Base-by-base conservation (phyloP, 257 asterid genomes). In the Fraxinus pennsylvanica region DNA sequence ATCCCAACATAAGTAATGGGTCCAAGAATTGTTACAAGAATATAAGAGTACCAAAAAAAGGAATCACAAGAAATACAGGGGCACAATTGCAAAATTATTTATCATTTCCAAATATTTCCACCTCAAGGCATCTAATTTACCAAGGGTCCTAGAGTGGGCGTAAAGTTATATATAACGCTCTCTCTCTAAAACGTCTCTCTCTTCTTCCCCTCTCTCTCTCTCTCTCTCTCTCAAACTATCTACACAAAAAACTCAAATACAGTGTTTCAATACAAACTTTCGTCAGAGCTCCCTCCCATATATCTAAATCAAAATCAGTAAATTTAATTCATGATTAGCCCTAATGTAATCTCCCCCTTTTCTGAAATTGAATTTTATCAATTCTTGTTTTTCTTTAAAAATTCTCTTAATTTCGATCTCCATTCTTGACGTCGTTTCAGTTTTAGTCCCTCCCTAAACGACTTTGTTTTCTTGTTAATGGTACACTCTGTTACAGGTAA, bases 91-190 rank as follows among this genome's bases (percentile, higher is more conserved):
- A 85, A 76, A 78, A 27, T 15, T 5, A 22, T 3, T 43, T 66
- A 65, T 30, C 47, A 1, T 9, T 15, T 72, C 69, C 74, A 72
- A 54, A 77, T 76, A 67, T 83, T 79, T 78, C 81, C 82, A 81
- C 77, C 78, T 77, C 76, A 68, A 78, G 81, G 84, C 73, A 79
- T 86, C 84, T 80, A 19, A 72, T 82, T 68, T 25, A 9, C 61
- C 75, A 75, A 81, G 85, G 79, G 88, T 81, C 41, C 78, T 73
- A 81, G 84, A 81, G 88, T 82, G 86, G 87, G 88, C 85, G 90
- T 84, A 78, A 82, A 82, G 85, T 82, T 86, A 86, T 82, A 84
- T 52, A 75, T 83, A 61, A 85, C 89, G 88, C 77, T 75, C 81
- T 68, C 70, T 78, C 81, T 63, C 69, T 27, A 63, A 63, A 10